A percentile compares a stretch with the other conserved stretches of the same genome.
Conservation (phyloP, 257 asterid species). For the Primulina huaijiensis region DNA sequence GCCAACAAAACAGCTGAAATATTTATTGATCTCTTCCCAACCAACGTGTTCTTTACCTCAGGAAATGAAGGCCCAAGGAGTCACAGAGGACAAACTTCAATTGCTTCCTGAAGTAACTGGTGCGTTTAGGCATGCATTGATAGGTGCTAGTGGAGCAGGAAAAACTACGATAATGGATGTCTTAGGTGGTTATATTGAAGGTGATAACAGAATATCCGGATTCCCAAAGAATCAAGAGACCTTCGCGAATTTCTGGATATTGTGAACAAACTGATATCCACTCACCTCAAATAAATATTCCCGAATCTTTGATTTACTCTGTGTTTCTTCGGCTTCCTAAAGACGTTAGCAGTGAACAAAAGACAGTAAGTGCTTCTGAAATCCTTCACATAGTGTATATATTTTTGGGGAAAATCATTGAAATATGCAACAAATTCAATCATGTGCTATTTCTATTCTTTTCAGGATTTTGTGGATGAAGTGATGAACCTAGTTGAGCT, state of each 20-base stretch:
- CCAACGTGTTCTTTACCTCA: conserved; percentile 15
- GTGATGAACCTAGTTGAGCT: conserved; percentile 71
- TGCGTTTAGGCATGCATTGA: conserved; percentile 70
- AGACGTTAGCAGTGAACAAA: conserved; percentile 54
- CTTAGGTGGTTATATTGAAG: conserved; percentile 64
- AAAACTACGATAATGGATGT: conserved; percentile 78
- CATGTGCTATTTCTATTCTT: neutral
- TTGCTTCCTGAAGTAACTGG: conserved; percentile 60
- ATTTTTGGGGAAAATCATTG: neutral
- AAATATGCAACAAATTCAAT: neutral
- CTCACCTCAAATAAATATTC: conserved; percentile 74
- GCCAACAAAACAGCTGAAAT: neutral
- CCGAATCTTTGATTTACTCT: conserved; percentile 58
- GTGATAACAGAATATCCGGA: conserved; percentile 65
- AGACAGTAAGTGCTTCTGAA: conserved; percentile 42
- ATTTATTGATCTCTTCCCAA: conserved; percentile 1
- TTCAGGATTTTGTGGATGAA: conserved; percentile 63
- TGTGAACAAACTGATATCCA: conserved; percentile 73
- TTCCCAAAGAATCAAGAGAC: conserved; percentile 70
- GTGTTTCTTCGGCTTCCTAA: conserved; percentile 69
- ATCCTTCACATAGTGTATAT: neutral
- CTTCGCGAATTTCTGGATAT: conserved; percentile 75
- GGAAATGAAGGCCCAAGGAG: conserved; percentile 79
- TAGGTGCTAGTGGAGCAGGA: conserved; percentile 81
- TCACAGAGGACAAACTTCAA: conserved; percentile 54